Percentiles rank a stretch among this genome's conserved stretches.
These are phyloP conservation scores for Stagonosporopsis rhizophila DNA, from an alignment of 2,329 filamentous ascomycete genomes.

Conservation along the genomic window DNA sequence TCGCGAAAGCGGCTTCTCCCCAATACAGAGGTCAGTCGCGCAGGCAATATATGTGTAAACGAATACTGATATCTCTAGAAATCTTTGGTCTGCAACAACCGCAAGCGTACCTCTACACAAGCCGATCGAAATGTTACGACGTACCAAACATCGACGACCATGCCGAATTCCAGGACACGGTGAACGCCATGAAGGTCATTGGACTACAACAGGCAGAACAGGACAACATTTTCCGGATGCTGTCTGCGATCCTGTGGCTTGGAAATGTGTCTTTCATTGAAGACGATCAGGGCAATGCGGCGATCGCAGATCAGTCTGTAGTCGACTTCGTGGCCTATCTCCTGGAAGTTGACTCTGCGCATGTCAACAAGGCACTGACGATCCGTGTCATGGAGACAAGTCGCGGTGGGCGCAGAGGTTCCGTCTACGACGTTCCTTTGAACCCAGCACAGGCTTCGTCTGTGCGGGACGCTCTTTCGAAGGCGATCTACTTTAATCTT, in stretches of 20 bases:
- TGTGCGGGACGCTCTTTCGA: constrained; percentile 88
- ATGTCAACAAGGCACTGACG: constrained; percentile 86
- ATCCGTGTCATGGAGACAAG: constrained; percentile 82
- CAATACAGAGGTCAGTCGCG: constrained; percentile 70
- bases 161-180: constrained; percentile 85
- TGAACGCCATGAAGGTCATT: constrained; percentile 95
- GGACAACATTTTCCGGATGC: constrained; percentile 95
- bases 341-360: constrained; percentile 81
- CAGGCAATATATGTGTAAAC: not conserved
- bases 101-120: constrained; percentile 92
- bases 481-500: constrained; percentile 95
- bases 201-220: constrained; percentile 87
- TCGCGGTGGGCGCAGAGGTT: constrained; percentile 69
- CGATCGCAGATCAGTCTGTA: constrained; percentile 85
- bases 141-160: constrained; percentile 93
- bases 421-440: constrained; percentile 76
- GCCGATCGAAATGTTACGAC: constrained; percentile 90
- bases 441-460: constrained; percentile 86
- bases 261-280: constrained; percentile 93
- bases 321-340: constrained; percentile 95
- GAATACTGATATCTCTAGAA: constrained; percentile 54
- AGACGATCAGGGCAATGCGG: constrained; percentile 87
- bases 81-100: constrained; percentile 91
- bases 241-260: constrained; percentile 89
- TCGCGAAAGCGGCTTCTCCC: constrained; percentile 91